These are phyloP conservation scores for Biscogniauxia sp. DNA, from an alignment of 2,329 filamentous ascomycete genomes.

Conservation along the genomic window DNA sequence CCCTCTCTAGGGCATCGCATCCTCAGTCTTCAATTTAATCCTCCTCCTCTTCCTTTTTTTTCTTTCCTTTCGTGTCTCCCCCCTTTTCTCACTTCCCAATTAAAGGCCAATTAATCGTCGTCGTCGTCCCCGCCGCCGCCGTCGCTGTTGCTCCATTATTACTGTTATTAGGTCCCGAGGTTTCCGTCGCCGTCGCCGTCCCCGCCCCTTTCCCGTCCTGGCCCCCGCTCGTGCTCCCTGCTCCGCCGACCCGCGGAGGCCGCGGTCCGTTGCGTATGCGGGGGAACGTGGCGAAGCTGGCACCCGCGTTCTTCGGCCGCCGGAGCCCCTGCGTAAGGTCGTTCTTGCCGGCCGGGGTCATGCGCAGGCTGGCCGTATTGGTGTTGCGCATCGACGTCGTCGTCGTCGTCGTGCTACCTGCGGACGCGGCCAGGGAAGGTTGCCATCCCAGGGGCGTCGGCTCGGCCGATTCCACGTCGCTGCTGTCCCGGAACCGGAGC, in stretches of 20 bases:
- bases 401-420: not conserved
- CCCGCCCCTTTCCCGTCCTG: not conserved
- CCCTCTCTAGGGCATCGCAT: too few relatives aligned
- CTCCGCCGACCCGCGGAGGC: constrained; percentile 1
- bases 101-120: not conserved
- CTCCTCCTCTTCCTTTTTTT: too few relatives aligned
- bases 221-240: not conserved
- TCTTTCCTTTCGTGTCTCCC: too few relatives aligned
- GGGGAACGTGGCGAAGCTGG: constrained; percentile 31
- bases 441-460: constrained; percentile 12
- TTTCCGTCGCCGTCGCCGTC: not conserved
- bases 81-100: not conserved
- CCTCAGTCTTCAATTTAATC: too few relatives aligned
- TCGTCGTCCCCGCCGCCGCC: too few relatives aligned
- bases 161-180: not conserved
- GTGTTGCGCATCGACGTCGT: constrained; percentile 17
- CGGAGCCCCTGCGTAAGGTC: constrained; percentile 2
- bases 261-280: constrained; percentile 17
- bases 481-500: constrained; percentile 30
- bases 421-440: not conserved
- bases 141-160: not conserved
- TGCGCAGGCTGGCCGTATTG: constrained; percentile 20
- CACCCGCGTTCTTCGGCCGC: constrained; percentile 24
- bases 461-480: constrained; percentile 26
- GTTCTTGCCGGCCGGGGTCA: constrained; percentile 1